Percentiles rank a stretch among this genome's conserved stretches.
phyloP scores from a whole-genome alignment of 1,139 yeast species.

The Suhomyces choctaworum region DNA sequence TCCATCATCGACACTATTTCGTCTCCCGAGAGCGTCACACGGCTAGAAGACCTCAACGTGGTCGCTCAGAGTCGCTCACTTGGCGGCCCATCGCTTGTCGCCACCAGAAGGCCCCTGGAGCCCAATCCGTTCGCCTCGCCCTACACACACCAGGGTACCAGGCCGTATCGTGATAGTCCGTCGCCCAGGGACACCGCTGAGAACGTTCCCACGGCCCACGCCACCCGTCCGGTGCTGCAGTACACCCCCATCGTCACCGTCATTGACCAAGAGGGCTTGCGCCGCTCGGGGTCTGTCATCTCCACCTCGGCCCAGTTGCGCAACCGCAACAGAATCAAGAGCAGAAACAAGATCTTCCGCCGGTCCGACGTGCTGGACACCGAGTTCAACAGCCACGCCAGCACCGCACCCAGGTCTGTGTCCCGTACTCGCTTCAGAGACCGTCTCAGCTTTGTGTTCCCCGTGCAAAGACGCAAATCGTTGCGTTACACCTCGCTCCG shows the following conservation, averaged over 20 bases:
- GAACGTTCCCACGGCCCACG: neutral
- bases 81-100: slow-evolving; percentile 6
- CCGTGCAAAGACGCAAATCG: slow-evolving; percentile 38
- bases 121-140: slow-evolving; percentile 12
- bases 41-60: slow-evolving; percentile 5
- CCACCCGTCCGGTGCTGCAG: slow-evolving; percentile 1
- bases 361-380: slow-evolving; percentile 12
- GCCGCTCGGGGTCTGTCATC: slow-evolving; percentile 32
- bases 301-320: slow-evolving; percentile 36
- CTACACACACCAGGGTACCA: slow-evolving; percentile 5
- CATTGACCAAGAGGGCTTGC: slow-evolving; percentile 24
- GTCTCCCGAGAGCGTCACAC: slow-evolving; percentile 9
- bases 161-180: neutral
- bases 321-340: slow-evolving; percentile 31
- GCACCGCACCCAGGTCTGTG: neutral
- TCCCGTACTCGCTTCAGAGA: slow-evolving; percentile 10
- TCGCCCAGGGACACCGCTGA: neutral
- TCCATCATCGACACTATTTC: slow-evolving; percentile 10
- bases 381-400: slow-evolving; percentile 4
- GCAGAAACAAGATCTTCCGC: slow-evolving; percentile 33
- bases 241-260: slow-evolving; percentile 25
- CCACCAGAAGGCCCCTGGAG: slow-evolving; percentile 3
- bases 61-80: neutral
- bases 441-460: slow-evolving; percentile 28
- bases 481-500: slow-evolving; percentile 28